Percentiles rank a stretch among this genome's conserved stretches.
These are phyloP conservation scores for Annona cherimola DNA, from an alignment of 164 flowering plant species.

Conservation along the genomic window DNA sequence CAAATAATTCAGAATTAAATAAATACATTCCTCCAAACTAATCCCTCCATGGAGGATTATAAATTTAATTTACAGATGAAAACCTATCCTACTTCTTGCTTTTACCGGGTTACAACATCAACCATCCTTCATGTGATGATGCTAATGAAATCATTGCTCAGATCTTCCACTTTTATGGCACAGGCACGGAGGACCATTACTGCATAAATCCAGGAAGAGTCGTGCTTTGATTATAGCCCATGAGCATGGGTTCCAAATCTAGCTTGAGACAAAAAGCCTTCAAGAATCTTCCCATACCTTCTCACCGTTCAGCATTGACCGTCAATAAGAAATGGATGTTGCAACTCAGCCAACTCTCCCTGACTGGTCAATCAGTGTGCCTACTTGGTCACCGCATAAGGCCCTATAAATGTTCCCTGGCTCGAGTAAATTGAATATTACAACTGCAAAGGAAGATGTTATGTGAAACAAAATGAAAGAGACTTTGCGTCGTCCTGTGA, in stretches of 20 bases:
- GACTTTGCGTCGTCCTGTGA: background rate
- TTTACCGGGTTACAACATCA: background rate
- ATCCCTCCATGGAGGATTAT: background rate
- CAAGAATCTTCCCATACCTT: background rate
- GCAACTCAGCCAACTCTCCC: constrained; percentile 47
- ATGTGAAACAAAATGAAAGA: constrained; percentile 2
- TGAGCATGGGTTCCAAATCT: background rate
- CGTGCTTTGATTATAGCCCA: background rate
- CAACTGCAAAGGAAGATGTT: constrained; percentile 40
- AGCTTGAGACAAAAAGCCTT: background rate
- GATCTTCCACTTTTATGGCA: background rate
- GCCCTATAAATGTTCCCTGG: constrained; percentile 92
- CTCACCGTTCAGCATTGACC: background rate
- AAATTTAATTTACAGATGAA: background rate
- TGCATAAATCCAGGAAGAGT: background rate
- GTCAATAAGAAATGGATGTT: background rate
- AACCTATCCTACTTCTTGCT: background rate
- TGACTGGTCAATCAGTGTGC: constrained; percentile 70
- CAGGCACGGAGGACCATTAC: too few species aligned
- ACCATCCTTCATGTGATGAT: background rate
- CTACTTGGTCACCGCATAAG: constrained; percentile 87
- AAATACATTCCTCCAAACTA: background rate
- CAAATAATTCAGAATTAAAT: background rate
- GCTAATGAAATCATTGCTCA: background rate
- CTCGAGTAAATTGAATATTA: constrained; percentile 72